Conservation (phyloP, 2,329 filamentous ascomycete species). For the Exophiala lecanii-corni region DNA sequence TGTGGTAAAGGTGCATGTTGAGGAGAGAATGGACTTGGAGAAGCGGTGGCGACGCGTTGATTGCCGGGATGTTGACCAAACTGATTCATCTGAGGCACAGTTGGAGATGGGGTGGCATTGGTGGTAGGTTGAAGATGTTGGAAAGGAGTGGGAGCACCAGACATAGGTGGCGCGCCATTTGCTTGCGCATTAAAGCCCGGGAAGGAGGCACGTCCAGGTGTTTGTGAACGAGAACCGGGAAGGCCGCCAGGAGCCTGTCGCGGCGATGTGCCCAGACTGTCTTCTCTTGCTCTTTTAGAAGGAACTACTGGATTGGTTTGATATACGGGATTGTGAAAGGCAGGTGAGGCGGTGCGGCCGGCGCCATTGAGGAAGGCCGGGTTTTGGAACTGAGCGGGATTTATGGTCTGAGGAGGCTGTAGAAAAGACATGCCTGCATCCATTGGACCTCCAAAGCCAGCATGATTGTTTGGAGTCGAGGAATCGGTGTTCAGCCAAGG, state of each 20-base stretch:
- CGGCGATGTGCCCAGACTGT: slow-evolving; percentile 78
- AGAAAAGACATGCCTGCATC: slow-evolving; percentile 47
- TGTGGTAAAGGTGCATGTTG: slow-evolving; percentile 65
- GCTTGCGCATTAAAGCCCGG: slow-evolving; percentile 64
- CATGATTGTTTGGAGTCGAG: slow-evolving; percentile 46
- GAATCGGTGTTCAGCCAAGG: slow-evolving; percentile 47
- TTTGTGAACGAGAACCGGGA: slow-evolving; percentile 83
- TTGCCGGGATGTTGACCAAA: slow-evolving; percentile 60
- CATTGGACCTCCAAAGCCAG: slow-evolving; percentile 42
- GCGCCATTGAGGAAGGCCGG: slow-evolving; percentile 71
- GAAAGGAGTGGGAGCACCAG: slow-evolving; percentile 64
- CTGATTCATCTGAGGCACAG: slow-evolving; percentile 72
- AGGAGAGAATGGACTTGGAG: slow-evolving; percentile 84
- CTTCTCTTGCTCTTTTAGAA: slow-evolving; percentile 81
- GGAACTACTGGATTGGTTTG: slow-evolving; percentile 82
- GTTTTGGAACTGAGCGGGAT: slow-evolving; percentile 50
- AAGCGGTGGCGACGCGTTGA: slow-evolving; percentile 82
- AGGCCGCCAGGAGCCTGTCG: slow-evolving; percentile 68
- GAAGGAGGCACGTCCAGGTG: slow-evolving; percentile 73
- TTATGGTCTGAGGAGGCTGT: slow-evolving; percentile 44
- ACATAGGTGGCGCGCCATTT: slow-evolving; percentile 58
- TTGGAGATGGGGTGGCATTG: slow-evolving; percentile 87
- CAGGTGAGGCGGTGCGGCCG: slow-evolving; percentile 76
- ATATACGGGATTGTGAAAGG: slow-evolving; percentile 72
- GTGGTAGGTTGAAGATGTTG: slow-evolving; percentile 77